Evolutionary conservation across 208 protist species (phyloP).

Genomic region (Trichomonas gallinae): DNA sequence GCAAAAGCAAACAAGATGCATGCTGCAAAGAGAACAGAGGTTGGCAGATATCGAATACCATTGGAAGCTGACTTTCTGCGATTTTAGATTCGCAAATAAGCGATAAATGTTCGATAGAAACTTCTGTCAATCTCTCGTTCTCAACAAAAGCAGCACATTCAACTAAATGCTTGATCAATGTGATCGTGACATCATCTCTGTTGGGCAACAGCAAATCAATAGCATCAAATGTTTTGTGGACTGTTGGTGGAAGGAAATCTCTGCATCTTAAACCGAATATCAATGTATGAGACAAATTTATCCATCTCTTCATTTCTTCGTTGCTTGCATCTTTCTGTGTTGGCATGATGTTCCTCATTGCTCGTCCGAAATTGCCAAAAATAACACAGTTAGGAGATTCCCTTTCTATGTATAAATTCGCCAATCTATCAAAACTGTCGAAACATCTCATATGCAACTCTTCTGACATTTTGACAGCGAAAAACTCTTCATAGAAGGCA

Average conservation of each 20-base stretch:
- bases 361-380: not conserved
- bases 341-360: not conserved
- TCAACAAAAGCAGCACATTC: not conserved
- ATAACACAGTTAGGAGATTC: not conserved
- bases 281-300: not conserved
- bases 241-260: not conserved
- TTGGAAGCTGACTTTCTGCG: not conserved
- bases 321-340: not conserved
- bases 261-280: not conserved
- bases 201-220: not conserved
- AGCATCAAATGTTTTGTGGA: slow-evolving; percentile 11
- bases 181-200: not conserved
- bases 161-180: not conserved
- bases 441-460: not conserved
- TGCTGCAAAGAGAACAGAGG: not conserved
- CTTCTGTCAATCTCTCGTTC: not conserved
- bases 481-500: not conserved
- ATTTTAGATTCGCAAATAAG: not conserved
- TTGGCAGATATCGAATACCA: not conserved
- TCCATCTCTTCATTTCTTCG: not conserved
- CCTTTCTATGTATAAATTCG: not conserved
- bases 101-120: not conserved
- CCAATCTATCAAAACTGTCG: not conserved
- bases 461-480: not conserved
- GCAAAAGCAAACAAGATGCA: not conserved